Evolutionary conservation across 805 yeast species (phyloP).

Genomic region (Wickerhamiella siamensis): DNA sequence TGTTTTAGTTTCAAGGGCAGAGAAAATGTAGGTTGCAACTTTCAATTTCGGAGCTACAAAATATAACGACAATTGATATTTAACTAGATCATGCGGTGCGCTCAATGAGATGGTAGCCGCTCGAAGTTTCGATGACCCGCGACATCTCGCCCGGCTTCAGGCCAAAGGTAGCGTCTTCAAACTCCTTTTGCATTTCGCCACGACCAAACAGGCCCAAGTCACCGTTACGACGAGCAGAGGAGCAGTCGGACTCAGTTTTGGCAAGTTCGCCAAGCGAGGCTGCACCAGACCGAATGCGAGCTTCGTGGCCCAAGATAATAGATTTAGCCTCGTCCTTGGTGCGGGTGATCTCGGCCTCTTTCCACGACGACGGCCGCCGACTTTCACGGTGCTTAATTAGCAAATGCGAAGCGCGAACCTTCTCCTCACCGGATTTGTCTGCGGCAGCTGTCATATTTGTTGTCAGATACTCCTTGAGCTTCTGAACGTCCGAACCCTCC

Average conservation of each 20-base stretch:
- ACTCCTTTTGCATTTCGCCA: constrained; percentile 92
- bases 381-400: constrained; percentile 71
- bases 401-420: constrained; percentile 69
- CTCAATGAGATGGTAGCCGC: constrained; percentile 81
- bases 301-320: constrained; percentile 42
- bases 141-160: constrained; percentile 73
- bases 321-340: constrained; percentile 68
- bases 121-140: constrained; percentile 71
- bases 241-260: constrained; percentile 72
- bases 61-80: neutral
- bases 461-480: constrained; percentile 43
- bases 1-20: too few relatives aligned
- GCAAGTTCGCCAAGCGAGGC: constrained; percentile 60
- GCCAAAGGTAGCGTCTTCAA: constrained; percentile 75
- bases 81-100: constrained; percentile 46
- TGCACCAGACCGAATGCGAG: constrained; percentile 48
- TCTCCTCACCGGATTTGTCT: constrained; percentile 20
- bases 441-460: constrained; percentile 19
- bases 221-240: constrained; percentile 75
- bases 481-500: constrained; percentile 52
- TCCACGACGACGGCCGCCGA: constrained; percentile 89
- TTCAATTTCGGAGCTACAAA: neutral
- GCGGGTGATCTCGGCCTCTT: constrained; percentile 57
- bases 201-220: constrained; percentile 80
- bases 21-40: too few relatives aligned